Evolutionary conservation across 306 rosid genomes (phyloP), one percentile per base, ranked within the genome.

Genomic region (Erythrophleum fordii): DNA sequence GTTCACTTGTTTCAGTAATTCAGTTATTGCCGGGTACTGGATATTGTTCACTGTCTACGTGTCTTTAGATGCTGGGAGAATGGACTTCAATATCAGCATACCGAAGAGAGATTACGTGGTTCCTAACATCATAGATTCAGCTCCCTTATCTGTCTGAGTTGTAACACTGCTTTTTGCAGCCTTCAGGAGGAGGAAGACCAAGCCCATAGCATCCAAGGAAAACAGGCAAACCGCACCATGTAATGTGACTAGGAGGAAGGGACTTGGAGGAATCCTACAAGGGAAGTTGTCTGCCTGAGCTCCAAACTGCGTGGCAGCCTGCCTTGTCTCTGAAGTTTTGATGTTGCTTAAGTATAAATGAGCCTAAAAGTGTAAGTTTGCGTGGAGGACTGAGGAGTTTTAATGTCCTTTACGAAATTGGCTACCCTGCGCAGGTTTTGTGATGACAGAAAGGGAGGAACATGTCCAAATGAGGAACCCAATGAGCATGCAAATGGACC

Each of bases 331-430:
- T 22, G 51, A 28, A 41, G 37, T 68, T 53, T 18, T 26, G 55
- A 23, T 42, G 75, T 37, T 20, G 44, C 37, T 23, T 72, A 77
- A 62, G 66, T 51, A 39, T 26, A 22, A 73, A 39, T 14, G 76
- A 44, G 20, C 72, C 55, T 3, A 58, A 1, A 58, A 7, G n/a
- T 64, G 31, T 77, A 73, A 66, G 69, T 41, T 75, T 68, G 71
- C 62, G 65, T 75, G 73, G 61, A 51, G 70, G 88, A 82, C 23
- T 14, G 58, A 78, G 42, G 55, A 76, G 53, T 67, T 49, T 16
- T 46, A 9, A 18, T 16, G 75, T 46, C 65, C 65, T 58, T 29
- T 72, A 9, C 39, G 76, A 48, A 71, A 49, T 42, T 26, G 65
- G 79, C 58, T 55, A 60, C 71, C 53, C 52, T 42, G 72, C 4